phyloP scores from a whole-genome alignment of 108 stramenopile genomes.

The Discostella pseudostelligera region DNA sequence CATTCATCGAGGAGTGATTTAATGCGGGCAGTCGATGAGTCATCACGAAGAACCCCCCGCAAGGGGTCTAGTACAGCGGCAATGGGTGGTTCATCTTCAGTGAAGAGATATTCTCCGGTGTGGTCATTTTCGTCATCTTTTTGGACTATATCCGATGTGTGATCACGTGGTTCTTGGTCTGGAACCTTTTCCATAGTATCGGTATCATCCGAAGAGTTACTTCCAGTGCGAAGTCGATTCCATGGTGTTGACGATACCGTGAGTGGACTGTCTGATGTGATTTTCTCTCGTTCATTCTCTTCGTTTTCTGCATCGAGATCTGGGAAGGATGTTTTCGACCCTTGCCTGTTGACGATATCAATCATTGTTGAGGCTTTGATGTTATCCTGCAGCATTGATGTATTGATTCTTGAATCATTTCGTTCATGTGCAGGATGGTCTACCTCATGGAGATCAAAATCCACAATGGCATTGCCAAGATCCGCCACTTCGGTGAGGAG shows the following conservation, averaged over 20 bases:
- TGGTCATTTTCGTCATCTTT: conserved; percentile 11
- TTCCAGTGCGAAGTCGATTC: conserved; percentile 26
- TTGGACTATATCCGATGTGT: background rate
- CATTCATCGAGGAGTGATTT: conserved; percentile 66
- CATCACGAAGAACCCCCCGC: conserved; percentile 17
- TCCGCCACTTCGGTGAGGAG: conserved; percentile 67
- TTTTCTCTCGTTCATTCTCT: background rate
- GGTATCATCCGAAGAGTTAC: conserved; percentile 25
- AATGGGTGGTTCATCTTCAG: conserved; percentile 20
- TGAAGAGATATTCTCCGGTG: conserved; percentile 1
- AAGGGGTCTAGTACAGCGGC: conserved; percentile 34
- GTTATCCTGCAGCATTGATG: background rate
- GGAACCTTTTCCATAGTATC: conserved; percentile 5
- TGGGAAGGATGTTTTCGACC: background rate
- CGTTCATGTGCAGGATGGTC: conserved; percentile 13
- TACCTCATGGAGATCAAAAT: conserved; percentile 27
- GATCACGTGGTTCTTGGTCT: background rate
- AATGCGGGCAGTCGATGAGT: conserved; percentile 37
- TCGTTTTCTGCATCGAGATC: conserved; percentile 23
- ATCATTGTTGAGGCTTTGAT: conserved; percentile 32
- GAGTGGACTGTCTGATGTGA: background rate
- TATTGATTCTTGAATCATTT: conserved; percentile 1
- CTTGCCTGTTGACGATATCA: conserved; percentile 24
- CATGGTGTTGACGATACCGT: conserved; percentile 14
- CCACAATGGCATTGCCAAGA: conserved; percentile 46